phyloP scores from a whole-genome alignment of 2,329 filamentous ascomycete genomes.

The Cladosporium sp. region DNA sequence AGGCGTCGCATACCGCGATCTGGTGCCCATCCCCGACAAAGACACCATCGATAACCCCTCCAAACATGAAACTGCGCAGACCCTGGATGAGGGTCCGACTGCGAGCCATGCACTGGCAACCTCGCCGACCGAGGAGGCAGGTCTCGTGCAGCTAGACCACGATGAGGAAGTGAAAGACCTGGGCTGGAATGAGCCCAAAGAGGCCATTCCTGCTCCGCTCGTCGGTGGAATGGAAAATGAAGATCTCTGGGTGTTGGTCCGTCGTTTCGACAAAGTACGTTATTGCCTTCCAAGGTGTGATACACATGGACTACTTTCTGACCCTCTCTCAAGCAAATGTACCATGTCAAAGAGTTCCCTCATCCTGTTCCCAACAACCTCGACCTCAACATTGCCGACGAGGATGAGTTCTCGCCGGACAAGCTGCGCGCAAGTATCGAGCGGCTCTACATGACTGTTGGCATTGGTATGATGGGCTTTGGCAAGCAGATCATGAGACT shows the following conservation, averaged over 20 bases:
- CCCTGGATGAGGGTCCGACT: slow-evolving; percentile 45
- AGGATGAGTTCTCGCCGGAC: slow-evolving; percentile 82
- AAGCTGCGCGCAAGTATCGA: slow-evolving; percentile 78
- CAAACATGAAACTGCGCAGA: slow-evolving; percentile 32
- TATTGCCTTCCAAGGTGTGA: neutral
- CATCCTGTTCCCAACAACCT: slow-evolving; percentile 64
- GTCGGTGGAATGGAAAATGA: slow-evolving; percentile 71
- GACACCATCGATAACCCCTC: slow-evolving; percentile 34
- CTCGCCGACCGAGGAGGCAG: slow-evolving; percentile 48
- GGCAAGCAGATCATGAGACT: slow-evolving; percentile 75
- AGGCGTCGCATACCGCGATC: slow-evolving; percentile 27
- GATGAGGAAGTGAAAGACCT: slow-evolving; percentile 61
- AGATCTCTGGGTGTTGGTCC: slow-evolving; percentile 69
- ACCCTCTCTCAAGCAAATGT: slow-evolving; percentile 54
- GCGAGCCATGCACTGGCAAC: slow-evolving; percentile 50
- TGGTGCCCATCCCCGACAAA: slow-evolving; percentile 38
- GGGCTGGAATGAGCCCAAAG: slow-evolving; percentile 66
- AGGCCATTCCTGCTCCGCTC: slow-evolving; percentile 58
- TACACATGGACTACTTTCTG: neutral
- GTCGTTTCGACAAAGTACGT: slow-evolving; percentile 70
- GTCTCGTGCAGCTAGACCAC: slow-evolving; percentile 45
- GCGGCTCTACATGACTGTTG: slow-evolving; percentile 76
- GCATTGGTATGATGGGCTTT: slow-evolving; percentile 64
- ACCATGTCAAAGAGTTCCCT: slow-evolving; percentile 68
- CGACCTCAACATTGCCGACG: slow-evolving; percentile 77